phyloP scores from a whole-genome alignment of 1,139 yeast genomes.

The Zygosaccharomyces pseudobailii region DNA sequence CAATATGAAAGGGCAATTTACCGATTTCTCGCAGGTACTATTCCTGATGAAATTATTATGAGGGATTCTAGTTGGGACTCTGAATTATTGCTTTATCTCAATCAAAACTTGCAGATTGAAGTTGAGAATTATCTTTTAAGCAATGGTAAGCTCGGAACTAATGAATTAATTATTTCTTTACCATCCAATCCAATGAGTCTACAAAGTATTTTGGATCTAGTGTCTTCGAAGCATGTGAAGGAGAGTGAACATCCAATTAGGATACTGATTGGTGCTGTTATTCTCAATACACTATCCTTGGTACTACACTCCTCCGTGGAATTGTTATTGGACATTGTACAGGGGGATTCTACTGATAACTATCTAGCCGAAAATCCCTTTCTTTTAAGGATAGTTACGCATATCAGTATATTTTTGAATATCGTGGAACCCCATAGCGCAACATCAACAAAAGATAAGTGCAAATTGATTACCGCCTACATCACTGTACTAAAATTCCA shows the following conservation, averaged over 20 bases:
- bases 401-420: slow-evolving; percentile 61
- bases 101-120: slow-evolving; percentile 47
- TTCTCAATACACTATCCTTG: slow-evolving; percentile 52
- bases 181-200: slow-evolving; percentile 43
- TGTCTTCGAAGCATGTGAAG: slow-evolving; percentile 44
- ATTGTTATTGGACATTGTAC: slow-evolving; percentile 30
- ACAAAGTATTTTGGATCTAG: slow-evolving; percentile 51
- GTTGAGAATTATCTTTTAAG: slow-evolving; percentile 42
- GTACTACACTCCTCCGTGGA: slow-evolving; percentile 39
- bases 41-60: slow-evolving; percentile 39
- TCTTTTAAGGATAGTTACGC: slow-evolving; percentile 66
- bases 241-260: slow-evolving; percentile 70
- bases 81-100: slow-evolving; percentile 59
- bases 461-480: slow-evolving; percentile 43
- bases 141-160: slow-evolving; percentile 33
- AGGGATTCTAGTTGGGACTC: slow-evolving; percentile 58
- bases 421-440: slow-evolving; percentile 40
- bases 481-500: slow-evolving; percentile 34
- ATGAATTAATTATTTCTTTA: slow-evolving; percentile 36
- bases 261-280: slow-evolving; percentile 69
- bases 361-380: slow-evolving; percentile 46
- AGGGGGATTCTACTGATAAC: slow-evolving; percentile 34
- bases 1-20: slow-evolving; percentile 70
- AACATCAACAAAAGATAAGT: slow-evolving; percentile 44
- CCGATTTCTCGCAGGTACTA: slow-evolving; percentile 68